Evolutionary conservation across 345 rosid species (phyloP).

Genomic region (Carallia pectinifolia): DNA sequence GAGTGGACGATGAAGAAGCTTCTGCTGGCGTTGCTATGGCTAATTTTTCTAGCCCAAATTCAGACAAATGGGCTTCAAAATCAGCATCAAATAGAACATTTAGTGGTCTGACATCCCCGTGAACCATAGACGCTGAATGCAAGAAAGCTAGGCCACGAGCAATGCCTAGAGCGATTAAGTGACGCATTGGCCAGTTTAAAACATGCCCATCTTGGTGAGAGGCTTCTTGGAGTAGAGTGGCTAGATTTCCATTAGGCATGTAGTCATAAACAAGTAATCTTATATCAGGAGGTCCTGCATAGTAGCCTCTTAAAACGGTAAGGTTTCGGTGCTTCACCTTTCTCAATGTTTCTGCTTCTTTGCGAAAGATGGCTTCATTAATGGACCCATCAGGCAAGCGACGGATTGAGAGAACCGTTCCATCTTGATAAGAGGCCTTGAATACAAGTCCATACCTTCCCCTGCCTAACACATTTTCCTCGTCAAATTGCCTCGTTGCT

Average conservation of each 20-base stretch:
- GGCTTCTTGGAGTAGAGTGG: slow-evolving; percentile 91
- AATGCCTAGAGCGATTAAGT: slow-evolving; percentile 86
- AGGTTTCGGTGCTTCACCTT: slow-evolving; percentile 85
- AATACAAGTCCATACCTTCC: slow-evolving; percentile 64
- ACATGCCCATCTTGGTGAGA: slow-evolving; percentile 98
- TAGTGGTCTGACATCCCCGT: slow-evolving; percentile 89
- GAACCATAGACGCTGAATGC: slow-evolving; percentile 69
- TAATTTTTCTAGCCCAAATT: slow-evolving; percentile 74
- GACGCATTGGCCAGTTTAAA: slow-evolving; percentile 99
- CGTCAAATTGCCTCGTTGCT: slow-evolving; percentile 86
- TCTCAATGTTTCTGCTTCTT: slow-evolving; percentile 85
- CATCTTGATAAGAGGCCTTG: slow-evolving; percentile 85
- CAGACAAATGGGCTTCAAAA: slow-evolving; percentile 91
- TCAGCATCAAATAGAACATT: slow-evolving; percentile 91
- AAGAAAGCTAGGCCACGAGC: slow-evolving; percentile 91
- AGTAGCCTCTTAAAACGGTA: slow-evolving; percentile 87
- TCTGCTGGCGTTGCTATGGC: slow-evolving; percentile 47
- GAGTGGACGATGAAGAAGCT: slow-evolving; percentile 55
- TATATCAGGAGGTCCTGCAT: slow-evolving; percentile 72
- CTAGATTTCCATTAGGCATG: slow-evolving; percentile 96
- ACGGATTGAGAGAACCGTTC: slow-evolving; percentile 85
- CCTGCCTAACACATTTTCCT: slow-evolving; percentile 88
- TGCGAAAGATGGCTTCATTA: slow-evolving; percentile 62
- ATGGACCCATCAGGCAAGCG: slow-evolving; percentile 62
- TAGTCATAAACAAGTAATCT: slow-evolving; percentile 83